A percentile compares a stretch with the other conserved stretches of the same genome.
These are phyloP conservation scores for Hymenotorrendiella dingleyae DNA, from an alignment of 2,329 filamentous ascomycete genomes.

Conservation along the genomic window DNA sequence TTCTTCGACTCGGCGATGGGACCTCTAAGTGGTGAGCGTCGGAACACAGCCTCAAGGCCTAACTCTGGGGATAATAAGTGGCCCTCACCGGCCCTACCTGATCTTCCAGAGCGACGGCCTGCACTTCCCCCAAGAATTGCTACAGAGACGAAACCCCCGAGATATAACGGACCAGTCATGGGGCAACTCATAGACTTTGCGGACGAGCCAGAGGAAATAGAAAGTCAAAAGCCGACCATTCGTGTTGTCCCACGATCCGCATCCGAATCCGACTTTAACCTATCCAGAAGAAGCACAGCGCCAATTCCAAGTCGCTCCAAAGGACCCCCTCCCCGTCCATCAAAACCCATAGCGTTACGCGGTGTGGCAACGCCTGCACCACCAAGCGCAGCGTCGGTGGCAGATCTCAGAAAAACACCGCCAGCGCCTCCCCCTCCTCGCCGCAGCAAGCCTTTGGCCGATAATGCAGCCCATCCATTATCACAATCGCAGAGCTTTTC, in stretches of 20 bases:
- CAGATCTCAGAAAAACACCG: slow-evolving; percentile 36
- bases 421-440: slow-evolving; percentile 31
- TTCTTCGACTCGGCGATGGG: slow-evolving; percentile 63
- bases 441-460: slow-evolving; percentile 6
- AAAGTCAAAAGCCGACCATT: slow-evolving; percentile 31
- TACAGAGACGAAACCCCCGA: slow-evolving; percentile 23
- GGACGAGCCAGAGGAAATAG: slow-evolving; percentile 41
- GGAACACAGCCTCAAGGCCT: slow-evolving; percentile 9
- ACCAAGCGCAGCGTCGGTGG: slow-evolving; percentile 31
- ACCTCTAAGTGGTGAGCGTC: slow-evolving; percentile 24
- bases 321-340: slow-evolving; percentile 52
- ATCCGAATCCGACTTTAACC: slow-evolving; percentile 25
- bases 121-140: slow-evolving; percentile 11
- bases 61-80: slow-evolving; percentile 18
- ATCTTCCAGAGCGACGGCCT: background rate
- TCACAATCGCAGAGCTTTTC: slow-evolving; percentile 24
- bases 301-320: slow-evolving; percentile 20
- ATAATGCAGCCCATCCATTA: slow-evolving; percentile 19
- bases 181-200: slow-evolving; percentile 57
- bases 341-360: slow-evolving; percentile 51
- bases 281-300: slow-evolving; percentile 24
- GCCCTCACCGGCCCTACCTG: slow-evolving; percentile 7
- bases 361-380: slow-evolving; percentile 30
- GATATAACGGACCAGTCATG: slow-evolving; percentile 36
- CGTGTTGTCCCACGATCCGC: slow-evolving; percentile 24